phyloP scores from a whole-genome alignment of 2,329 filamentous ascomycete species.

The Elsinoe arachidis region DNA sequence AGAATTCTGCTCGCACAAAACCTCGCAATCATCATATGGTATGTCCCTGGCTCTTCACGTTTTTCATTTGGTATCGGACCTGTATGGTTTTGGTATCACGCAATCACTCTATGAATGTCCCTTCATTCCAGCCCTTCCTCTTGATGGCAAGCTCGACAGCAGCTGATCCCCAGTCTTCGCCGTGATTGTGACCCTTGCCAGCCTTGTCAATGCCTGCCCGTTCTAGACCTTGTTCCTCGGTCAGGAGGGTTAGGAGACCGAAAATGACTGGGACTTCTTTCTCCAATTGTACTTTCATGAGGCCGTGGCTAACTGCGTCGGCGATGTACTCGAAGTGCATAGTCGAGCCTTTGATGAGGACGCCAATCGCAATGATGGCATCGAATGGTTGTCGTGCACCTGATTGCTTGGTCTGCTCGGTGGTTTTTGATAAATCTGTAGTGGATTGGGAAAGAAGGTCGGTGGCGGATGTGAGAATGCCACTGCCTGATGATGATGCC shows the following conservation, averaged over 20 bases:
- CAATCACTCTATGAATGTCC: conserved; percentile 45
- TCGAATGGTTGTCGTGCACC: conserved; percentile 59
- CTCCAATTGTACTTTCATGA: conserved; percentile 93
- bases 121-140: conserved; percentile 72
- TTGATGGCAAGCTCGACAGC: conserved; percentile 92
- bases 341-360: conserved; percentile 95
- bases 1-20: not conserved
- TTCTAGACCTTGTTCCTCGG: conserved; percentile 75
- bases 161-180: conserved; percentile 89
- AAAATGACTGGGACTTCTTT: conserved; percentile 84
- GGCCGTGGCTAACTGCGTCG: conserved; percentile 77
- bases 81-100: conserved; percentile 5
- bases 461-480: conserved; percentile 57
- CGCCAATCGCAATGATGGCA: conserved; percentile 88
- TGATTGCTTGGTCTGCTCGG: conserved; percentile 25
- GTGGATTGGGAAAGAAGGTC: conserved; percentile 64
- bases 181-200: conserved; percentile 70
- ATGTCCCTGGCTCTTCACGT: conserved; percentile 5
- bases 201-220: conserved; percentile 60
- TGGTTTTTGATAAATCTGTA: conserved; percentile 53
- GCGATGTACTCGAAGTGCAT: conserved; percentile 99
- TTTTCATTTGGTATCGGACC: not conserved
- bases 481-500: conserved; percentile 51
- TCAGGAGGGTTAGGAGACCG: conserved; percentile 81
- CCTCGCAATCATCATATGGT: not conserved